Conservation (phyloP, 305 asterid species). For the Galium porrigens region DNA sequence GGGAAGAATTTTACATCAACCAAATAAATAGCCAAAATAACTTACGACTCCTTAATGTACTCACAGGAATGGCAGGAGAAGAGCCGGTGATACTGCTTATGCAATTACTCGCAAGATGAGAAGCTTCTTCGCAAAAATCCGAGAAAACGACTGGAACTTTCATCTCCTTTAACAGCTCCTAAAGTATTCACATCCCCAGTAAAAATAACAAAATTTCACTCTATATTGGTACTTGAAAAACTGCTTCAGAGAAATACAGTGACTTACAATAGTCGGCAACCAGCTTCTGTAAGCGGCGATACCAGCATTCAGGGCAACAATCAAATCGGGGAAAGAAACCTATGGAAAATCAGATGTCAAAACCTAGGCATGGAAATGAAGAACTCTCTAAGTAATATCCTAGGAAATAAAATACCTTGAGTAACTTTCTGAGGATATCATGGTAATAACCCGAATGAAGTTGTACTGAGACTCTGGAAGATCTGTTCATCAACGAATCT, state of each 20-base stretch:
- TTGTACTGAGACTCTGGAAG: constrained; percentile 33
- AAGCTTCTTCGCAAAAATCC: constrained; percentile 92
- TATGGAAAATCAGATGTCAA: constrained; percentile 17
- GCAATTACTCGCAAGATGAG: constrained; percentile 53
- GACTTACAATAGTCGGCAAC: constrained; percentile 73
- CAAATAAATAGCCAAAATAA: background rate
- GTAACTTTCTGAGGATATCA: constrained; percentile 35
- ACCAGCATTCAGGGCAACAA: constrained; percentile 84
- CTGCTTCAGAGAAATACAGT: background rate
- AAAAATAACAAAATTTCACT: background rate
- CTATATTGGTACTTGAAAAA: background rate
- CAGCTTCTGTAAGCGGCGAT: constrained; percentile 82
- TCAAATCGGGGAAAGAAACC: constrained; percentile 49
- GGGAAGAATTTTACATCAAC: constrained; percentile 2
- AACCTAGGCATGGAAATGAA: background rate
- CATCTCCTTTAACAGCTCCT: constrained; percentile 58
- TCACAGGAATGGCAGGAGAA: constrained; percentile 39
- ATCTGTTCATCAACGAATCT: constrained; percentile 15
- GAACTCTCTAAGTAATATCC: background rate
- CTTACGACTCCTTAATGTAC: constrained; percentile 10
- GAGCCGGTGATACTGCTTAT: constrained; percentile 36
- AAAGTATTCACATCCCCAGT: background rate
- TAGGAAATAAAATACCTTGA: constrained; percentile 32
- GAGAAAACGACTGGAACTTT: constrained; percentile 60
- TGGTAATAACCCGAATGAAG: constrained; percentile 79